These are phyloP conservation scores for Multifurca ochricompacta DNA, from an alignment of 768 basidiomycete genomes.

Conservation along the genomic window DNA sequence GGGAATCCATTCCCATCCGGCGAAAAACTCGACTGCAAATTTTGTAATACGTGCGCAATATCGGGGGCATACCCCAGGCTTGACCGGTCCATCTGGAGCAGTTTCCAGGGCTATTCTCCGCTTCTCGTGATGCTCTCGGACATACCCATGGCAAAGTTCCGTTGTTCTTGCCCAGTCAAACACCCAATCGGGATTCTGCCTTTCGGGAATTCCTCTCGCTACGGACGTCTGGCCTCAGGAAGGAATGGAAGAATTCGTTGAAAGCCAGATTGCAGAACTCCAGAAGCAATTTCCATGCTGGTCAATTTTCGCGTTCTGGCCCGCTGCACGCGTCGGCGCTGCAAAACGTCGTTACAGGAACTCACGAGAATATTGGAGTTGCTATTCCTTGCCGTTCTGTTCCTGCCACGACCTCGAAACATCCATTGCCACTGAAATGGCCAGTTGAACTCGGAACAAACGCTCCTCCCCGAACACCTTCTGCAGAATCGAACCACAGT, in stretches of 20 bases:
- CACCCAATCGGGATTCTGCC: neutral
- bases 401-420: neutral
- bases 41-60: neutral
- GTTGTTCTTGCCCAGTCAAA: constrained; percentile 12
- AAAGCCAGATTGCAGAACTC: neutral
- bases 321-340: neutral
- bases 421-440: neutral
- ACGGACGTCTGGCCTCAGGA: neutral
- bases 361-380: neutral
- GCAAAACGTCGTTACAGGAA: neutral
- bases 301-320: neutral
- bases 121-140: neutral
- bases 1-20: neutral
- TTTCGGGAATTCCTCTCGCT: neutral
- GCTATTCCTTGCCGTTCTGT: neutral
- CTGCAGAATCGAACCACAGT: neutral
- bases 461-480: neutral
- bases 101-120: neutral
- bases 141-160: neutral
- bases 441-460: neutral
- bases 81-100: neutral
- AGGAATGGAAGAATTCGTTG: neutral
- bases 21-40: neutral
- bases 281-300: neutral
- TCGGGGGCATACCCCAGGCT: neutral